Evolutionary conservation across 1,139 yeast species (phyloP).

Genomic region (Blastobotrys apis): DNA sequence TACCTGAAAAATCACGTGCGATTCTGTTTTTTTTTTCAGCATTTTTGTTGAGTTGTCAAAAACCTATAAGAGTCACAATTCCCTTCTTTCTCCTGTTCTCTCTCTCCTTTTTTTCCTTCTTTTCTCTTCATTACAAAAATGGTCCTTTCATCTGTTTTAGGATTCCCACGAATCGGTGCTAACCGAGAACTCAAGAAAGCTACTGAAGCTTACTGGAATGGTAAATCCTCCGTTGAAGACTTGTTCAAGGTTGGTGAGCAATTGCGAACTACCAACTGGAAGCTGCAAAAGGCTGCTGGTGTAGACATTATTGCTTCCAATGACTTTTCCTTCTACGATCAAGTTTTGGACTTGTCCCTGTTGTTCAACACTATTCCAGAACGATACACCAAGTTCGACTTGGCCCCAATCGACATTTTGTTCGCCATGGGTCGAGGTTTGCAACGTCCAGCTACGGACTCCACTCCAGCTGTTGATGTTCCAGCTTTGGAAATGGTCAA

Average conservation of each 20-base stretch:
- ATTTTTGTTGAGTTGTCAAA: neutral
- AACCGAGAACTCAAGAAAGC: constrained; percentile 98
- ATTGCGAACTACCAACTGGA: constrained; percentile 95
- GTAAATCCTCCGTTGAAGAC: constrained; percentile 84
- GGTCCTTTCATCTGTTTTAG: constrained; percentile 96
- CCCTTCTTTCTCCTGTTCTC: constrained; percentile 1
- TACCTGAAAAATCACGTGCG: constrained; percentile 14
- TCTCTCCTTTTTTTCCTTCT: constrained; percentile 5
- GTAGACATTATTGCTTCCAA: constrained; percentile 96
- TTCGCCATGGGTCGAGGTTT: constrained; percentile 99
- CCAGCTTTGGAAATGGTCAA: constrained; percentile 99
- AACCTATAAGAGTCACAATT: constrained; percentile 9
- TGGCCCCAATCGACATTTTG: constrained; percentile 84
- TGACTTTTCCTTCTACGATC: constrained; percentile 98
- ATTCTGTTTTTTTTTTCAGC: neutral
- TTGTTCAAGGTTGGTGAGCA: constrained; percentile 90
- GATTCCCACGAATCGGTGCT: constrained; percentile 98
- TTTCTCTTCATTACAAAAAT: constrained; percentile 37
- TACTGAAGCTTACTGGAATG: constrained; percentile 98
- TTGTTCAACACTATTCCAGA: constrained; percentile 95
- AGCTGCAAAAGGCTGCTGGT: constrained; percentile 94
- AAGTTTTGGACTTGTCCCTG: constrained; percentile 86
- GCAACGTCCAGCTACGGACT: constrained; percentile 91
- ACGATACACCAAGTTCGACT: constrained; percentile 88
- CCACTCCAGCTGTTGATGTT: constrained; percentile 88